Evolutionary conservation across 2,329 filamentous ascomycete species (phyloP).

Genomic region (Cryoendolithus antarcticus): DNA sequence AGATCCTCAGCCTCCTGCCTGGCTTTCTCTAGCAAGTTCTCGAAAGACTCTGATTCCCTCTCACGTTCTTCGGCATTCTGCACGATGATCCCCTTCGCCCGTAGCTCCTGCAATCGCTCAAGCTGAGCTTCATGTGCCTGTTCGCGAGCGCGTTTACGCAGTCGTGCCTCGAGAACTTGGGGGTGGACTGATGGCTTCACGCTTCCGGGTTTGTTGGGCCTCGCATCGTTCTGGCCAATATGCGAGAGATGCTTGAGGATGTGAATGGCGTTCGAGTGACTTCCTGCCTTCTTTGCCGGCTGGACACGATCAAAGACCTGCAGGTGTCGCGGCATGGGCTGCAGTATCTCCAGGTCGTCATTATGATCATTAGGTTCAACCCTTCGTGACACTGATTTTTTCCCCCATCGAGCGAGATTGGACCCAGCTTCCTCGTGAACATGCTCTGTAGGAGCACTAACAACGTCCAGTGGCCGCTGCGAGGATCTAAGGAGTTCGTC

Average conservation of each 20-base stretch:
- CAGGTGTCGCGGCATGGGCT: slow-evolving; percentile 19
- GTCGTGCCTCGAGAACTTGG: slow-evolving; percentile 53
- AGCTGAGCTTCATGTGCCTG: slow-evolving; percentile 71
- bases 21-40: slow-evolving; percentile 78
- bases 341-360: slow-evolving; percentile 54
- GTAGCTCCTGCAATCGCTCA: slow-evolving; percentile 63
- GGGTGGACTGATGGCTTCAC: slow-evolving; percentile 49
- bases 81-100: slow-evolving; percentile 66
- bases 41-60: slow-evolving; percentile 67
- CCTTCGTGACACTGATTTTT: slow-evolving; percentile 30
- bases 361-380: slow-evolving; percentile 11
- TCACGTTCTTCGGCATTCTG: slow-evolving; percentile 81
- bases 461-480: slow-evolving; percentile 6
- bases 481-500: slow-evolving; percentile 18
- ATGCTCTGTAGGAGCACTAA: neutral
- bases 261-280: slow-evolving; percentile 22
- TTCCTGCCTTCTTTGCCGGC: slow-evolving; percentile 9
- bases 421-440: slow-evolving; percentile 8
- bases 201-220: slow-evolving; percentile 51
- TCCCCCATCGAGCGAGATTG: slow-evolving; percentile 24
- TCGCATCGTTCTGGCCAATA: slow-evolving; percentile 19
- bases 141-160: slow-evolving; percentile 61
- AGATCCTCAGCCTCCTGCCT: slow-evolving; percentile 69
- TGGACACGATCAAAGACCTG: slow-evolving; percentile 27
- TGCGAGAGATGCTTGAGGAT: slow-evolving; percentile 23